These are phyloP conservation scores for Ostreobium quekettii DNA, from an alignment of 139 green algal species.

Conservation along the genomic window DNA sequence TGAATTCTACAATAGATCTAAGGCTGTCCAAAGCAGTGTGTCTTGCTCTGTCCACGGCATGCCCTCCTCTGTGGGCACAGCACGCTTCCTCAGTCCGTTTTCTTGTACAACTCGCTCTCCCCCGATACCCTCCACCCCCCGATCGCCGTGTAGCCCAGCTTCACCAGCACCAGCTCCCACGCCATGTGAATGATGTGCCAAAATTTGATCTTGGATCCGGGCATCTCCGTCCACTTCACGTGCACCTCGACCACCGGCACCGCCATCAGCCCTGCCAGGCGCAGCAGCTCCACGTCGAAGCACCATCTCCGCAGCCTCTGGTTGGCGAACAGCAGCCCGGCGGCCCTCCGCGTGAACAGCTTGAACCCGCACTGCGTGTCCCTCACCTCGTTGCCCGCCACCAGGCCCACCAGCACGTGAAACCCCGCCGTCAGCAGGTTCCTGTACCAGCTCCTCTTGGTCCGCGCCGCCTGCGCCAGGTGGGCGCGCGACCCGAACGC, in stretches of 20 bases:
- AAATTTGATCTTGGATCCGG: slow-evolving; percentile 86
- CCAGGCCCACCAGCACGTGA: slow-evolving; percentile 72
- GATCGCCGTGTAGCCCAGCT: slow-evolving; percentile 44
- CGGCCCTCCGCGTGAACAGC: slow-evolving; percentile 79
- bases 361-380: slow-evolving; percentile 98
- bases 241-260: slow-evolving; percentile 55
- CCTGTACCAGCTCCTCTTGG: slow-evolving; percentile 50
- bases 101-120: too few species aligned
- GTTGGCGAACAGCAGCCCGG: slow-evolving; percentile 68
- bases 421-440: slow-evolving; percentile 86
- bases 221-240: slow-evolving; percentile 91
- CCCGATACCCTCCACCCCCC: slow-evolving; percentile 21
- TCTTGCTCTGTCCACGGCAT: too few species aligned
- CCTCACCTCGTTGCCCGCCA: slow-evolving; percentile 52
- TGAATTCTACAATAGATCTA: too few species aligned
- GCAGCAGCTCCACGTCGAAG: slow-evolving; percentile 96
- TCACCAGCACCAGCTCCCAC: slow-evolving; percentile 64
- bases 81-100: too few species aligned
- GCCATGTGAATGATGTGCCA: slow-evolving; percentile 88
- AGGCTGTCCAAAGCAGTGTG: too few species aligned
- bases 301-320: slow-evolving; percentile 90
- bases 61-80: too few species aligned
- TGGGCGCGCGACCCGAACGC: slow-evolving; percentile 61
- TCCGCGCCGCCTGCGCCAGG: slow-evolving; percentile 46
- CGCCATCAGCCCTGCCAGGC: slow-evolving; percentile 60